phyloP scores from a whole-genome alignment of 768 basidiomycete genomes.

The Panaeolus papilionaceus region DNA sequence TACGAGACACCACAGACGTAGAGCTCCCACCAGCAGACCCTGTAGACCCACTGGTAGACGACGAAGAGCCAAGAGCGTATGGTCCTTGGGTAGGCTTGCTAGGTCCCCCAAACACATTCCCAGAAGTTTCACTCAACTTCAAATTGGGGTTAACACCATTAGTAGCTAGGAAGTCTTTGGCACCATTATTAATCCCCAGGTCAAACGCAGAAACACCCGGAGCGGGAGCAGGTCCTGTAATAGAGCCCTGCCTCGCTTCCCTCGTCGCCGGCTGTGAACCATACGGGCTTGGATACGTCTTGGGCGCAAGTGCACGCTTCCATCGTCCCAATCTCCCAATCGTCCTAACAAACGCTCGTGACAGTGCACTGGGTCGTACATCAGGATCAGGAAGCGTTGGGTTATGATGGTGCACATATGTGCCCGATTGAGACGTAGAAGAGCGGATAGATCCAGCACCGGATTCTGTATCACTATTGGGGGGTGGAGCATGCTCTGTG shows the following conservation, averaged over 20 bases:
- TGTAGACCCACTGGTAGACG: not conserved
- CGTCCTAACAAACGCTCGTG: conserved; percentile 80
- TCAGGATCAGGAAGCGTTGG: conserved; percentile 53
- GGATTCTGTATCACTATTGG: conserved; percentile 32
- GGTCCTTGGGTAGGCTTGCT: not conserved
- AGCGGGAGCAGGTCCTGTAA: conserved; percentile 5
- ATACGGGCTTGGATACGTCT: conserved; percentile 37
- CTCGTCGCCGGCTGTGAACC: conserved; percentile 24
- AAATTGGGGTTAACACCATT: conserved; percentile 54
- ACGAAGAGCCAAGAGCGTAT: conserved; percentile 14
- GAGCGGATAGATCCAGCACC: conserved; percentile 22
- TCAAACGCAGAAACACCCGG: conserved; percentile 70
- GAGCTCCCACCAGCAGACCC: conserved; percentile 13
- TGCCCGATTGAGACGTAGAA: not conserved
- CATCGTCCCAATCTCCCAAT: conserved; percentile 84
- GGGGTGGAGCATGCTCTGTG: conserved; percentile 49
- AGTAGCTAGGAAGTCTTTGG: conserved; percentile 64
- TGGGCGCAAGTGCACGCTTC: conserved; percentile 75
- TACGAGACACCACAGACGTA: not conserved
- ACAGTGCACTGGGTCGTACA: conserved; percentile 67
- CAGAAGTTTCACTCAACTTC: conserved; percentile 50
- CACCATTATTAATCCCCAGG: conserved; percentile 59
- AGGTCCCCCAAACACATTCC: not conserved
- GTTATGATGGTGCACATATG: conserved; percentile 18
- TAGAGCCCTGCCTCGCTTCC: conserved; percentile 3